Percentiles rank a stretch among this genome's conserved stretches.
phyloP scores from a whole-genome alignment of 2,329 filamentous ascomycete genomes.

The Chaetomium sp. region DNA sequence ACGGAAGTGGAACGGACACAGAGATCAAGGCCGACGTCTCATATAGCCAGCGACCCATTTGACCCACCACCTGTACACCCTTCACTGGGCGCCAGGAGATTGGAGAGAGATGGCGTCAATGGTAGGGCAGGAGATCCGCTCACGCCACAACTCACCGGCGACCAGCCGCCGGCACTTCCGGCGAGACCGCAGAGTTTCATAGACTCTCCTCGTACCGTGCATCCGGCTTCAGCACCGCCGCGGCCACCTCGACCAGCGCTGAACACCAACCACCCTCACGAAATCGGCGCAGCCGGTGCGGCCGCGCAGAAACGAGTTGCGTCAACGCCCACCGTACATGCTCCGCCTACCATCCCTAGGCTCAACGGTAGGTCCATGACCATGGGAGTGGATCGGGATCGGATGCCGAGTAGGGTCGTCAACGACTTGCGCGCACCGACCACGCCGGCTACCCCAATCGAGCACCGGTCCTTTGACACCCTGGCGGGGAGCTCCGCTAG shows the following conservation, averaged over 20 bases:
- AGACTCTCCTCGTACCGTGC: slow-evolving; percentile 36
- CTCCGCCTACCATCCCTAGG: slow-evolving; percentile 46
- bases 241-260: slow-evolving; percentile 47
- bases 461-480: slow-evolving; percentile 24
- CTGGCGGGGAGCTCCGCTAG: slow-evolving; percentile 43
- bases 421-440: slow-evolving; percentile 43
- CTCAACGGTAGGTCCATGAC: slow-evolving; percentile 54
- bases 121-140: slow-evolving; percentile 43
- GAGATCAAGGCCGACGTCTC: slow-evolving; percentile 40
- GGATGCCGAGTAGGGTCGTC: slow-evolving; percentile 44
- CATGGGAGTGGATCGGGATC: slow-evolving; percentile 49
- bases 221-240: slow-evolving; percentile 40
- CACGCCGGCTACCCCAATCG: slow-evolving; percentile 26
- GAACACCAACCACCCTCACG: slow-evolving; percentile 31
- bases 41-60: slow-evolving; percentile 52
- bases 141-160: slow-evolving; percentile 47
- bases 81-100: slow-evolving; percentile 48
- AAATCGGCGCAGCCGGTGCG: slow-evolving; percentile 35
- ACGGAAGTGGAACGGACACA: slow-evolving; percentile 35
- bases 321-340: slow-evolving; percentile 51
- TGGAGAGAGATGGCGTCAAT: slow-evolving; percentile 50
- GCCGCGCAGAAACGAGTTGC: slow-evolving; percentile 47
- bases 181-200: slow-evolving; percentile 48
- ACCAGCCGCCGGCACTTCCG: slow-evolving; percentile 53
- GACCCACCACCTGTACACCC: slow-evolving; percentile 59